Conservation (phyloP, 441 rosid species). For the Adansonia grandidieri region DNA sequence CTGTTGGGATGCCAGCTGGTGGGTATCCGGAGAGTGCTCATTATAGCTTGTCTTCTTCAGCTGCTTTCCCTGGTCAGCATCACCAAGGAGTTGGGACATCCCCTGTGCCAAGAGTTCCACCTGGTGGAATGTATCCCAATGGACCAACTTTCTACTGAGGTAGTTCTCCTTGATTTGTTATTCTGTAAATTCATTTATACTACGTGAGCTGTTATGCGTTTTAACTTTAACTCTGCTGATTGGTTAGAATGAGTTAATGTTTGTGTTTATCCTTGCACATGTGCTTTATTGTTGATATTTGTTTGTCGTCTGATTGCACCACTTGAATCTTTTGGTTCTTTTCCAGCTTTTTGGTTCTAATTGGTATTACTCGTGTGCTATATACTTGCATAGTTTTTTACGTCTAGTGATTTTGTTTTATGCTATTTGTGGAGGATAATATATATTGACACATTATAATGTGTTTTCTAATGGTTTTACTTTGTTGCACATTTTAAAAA, state of each 20-base stretch:
- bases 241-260: not conserved
- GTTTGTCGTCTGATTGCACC: not conserved
- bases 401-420: not conserved
- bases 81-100: constrained; percentile 61
- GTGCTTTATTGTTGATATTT: constrained; percentile 2
- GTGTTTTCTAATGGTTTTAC: constrained; percentile 3
- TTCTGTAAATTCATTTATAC: not conserved
- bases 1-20: constrained; percentile 60
- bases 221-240: not conserved
- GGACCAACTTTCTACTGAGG: constrained; percentile 83
- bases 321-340: not conserved
- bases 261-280: not conserved
- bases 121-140: constrained; percentile 79
- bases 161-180: constrained; percentile 26
- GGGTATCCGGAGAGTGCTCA: constrained; percentile 72
- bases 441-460: not conserved
- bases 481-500: not conserved
- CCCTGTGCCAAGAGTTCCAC: constrained; percentile 74
- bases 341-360: not conserved
- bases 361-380: not conserved
- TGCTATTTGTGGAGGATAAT: not conserved
- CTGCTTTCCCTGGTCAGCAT: constrained; percentile 68
- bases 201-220: not conserved
- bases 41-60: constrained; percentile 57
- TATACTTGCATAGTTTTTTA: not conserved